Evolutionary conservation across 805 yeast species (phyloP).

Genomic region (Suhomyces tanzawaensis): DNA sequence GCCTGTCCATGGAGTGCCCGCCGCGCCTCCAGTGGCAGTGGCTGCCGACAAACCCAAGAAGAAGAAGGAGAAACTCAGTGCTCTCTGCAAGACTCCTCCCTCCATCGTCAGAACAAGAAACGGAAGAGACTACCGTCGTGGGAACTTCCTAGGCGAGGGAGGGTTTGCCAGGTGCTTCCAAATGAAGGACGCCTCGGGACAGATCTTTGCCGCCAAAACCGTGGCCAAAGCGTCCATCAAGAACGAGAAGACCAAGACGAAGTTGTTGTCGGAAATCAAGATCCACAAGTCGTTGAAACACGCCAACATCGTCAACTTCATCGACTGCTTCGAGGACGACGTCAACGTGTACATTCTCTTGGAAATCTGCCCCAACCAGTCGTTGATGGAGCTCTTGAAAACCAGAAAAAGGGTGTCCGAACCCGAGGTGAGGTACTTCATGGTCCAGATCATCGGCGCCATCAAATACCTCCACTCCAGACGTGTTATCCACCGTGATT

Average conservation of each 20-base stretch:
- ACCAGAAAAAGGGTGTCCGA: constrained; percentile 82
- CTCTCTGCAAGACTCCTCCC: constrained; percentile 96
- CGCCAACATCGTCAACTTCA: constrained; percentile 84
- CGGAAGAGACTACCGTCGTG: constrained; percentile 89
- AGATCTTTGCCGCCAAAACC: constrained; percentile 92
- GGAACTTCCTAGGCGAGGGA: constrained; percentile 92
- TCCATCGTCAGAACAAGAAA: constrained; percentile 81
- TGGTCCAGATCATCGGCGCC: constrained; percentile 93
- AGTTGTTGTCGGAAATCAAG: constrained; percentile 88
- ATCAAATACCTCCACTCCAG: constrained; percentile 87
- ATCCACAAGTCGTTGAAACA: constrained; percentile 90
- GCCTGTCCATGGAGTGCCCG: constrained; percentile 3
- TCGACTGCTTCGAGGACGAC: constrained; percentile 97
- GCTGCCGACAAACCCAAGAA: constrained; percentile 42
- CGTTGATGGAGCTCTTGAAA: constrained; percentile 87
- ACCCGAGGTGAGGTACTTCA: constrained; percentile 85
- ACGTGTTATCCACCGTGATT: constrained; percentile 92
- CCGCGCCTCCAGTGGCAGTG: constrained; percentile 7
- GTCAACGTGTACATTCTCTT: constrained; percentile 87
- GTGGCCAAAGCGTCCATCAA: constrained; percentile 94
- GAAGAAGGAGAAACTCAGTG: constrained; percentile 84
- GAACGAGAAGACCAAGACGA: constrained; percentile 82
- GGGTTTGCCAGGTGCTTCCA: constrained; percentile 99
- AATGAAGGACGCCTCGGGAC: constrained; percentile 86
- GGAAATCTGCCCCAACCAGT: constrained; percentile 93